Evolutionary conservation across 176 grass and related monocot genomes (phyloP), one percentile per base, ranked within the genome.

Genomic region (Guadua angustifolia): DNA sequence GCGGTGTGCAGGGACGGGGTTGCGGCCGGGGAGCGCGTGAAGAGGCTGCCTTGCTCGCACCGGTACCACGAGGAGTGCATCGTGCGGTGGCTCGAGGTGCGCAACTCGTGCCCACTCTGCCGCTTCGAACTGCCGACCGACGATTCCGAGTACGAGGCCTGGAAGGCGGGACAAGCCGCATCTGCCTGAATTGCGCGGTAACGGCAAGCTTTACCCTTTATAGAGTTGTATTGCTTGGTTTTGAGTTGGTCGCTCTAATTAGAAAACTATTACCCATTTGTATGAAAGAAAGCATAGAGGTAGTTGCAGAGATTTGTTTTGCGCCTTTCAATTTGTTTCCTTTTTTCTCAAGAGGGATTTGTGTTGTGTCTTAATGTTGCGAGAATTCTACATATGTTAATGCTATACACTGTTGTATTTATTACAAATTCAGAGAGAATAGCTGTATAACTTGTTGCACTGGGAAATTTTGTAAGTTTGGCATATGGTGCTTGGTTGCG

Each of bases 101-200:
- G 90, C 75, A 98, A 98, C 82, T 93, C 95, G 25, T 98, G 95
- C 85, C 95, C 95, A 8, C 90, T 98, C 13, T 98, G 95, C 87
- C 91, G 95, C 14, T 93, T 92, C 60, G 95, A 98, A 83, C 84
- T 98, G 58, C 93, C 87, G 0, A 98, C 95, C 1, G 95, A 98
- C 42, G 93, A 98, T 70, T 85, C 85, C 4, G 89, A 90, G 68
- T 98, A 98, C 33, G 95, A 98, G 82, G 49, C 66, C 77, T 90
- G 91, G 94, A 97, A 86, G 60, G 86, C 86, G 1, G 38, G 53
- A 13, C 82, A 19, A 29, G 46, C 60, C 12, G 26, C 59, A 0
- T 4, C 52, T 13, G 24, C 74, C 43, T 86, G 80, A 77, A 69
- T 49, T 79, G 22, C 24, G 29, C 22, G 42, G 66, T 29, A 29